A percentile compares a stretch with the other conserved stretches of the same genome.
These are phyloP conservation scores for Fragaria iinumae DNA, from an alignment of 306 rosid species.

Conservation along the genomic window DNA sequence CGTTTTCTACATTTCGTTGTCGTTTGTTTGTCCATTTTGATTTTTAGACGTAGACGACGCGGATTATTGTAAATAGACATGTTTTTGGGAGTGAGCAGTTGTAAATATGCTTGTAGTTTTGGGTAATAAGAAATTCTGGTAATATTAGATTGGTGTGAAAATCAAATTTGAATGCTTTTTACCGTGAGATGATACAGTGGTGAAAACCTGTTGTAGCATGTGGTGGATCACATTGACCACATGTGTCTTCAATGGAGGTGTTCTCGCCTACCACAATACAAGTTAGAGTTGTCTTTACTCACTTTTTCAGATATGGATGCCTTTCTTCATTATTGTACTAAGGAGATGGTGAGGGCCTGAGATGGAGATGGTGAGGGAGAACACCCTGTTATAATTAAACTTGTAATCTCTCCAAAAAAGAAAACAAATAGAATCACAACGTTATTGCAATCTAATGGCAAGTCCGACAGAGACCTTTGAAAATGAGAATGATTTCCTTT, in stretches of 20 bases:
- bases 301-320: neutral
- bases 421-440: no score
- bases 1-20: conserved; percentile 7
- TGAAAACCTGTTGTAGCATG: neutral
- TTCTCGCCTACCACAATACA: conserved; percentile 9
- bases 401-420: no score
- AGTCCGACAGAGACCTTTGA: no score
- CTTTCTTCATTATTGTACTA: no score
- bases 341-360: no score
- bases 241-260: neutral
- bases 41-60: neutral
- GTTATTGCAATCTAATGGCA: no score
- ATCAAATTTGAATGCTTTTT: neutral
- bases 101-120: conserved; percentile 31
- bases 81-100: conserved; percentile 19
- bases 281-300: neutral
- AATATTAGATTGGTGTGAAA: neutral
- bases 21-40: conserved; percentile 8
- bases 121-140: neutral
- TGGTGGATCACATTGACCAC: neutral
- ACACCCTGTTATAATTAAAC: no score
- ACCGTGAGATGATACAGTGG: neutral
- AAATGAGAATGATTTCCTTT: no score
- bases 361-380: no score
- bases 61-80: conserved; percentile 38